Percentiles rank a stretch among this genome's conserved stretches.
Evolutionary conservation across 2,329 filamentous ascomycete genomes (phyloP).

Genomic region (Cadophora sp.): DNA sequence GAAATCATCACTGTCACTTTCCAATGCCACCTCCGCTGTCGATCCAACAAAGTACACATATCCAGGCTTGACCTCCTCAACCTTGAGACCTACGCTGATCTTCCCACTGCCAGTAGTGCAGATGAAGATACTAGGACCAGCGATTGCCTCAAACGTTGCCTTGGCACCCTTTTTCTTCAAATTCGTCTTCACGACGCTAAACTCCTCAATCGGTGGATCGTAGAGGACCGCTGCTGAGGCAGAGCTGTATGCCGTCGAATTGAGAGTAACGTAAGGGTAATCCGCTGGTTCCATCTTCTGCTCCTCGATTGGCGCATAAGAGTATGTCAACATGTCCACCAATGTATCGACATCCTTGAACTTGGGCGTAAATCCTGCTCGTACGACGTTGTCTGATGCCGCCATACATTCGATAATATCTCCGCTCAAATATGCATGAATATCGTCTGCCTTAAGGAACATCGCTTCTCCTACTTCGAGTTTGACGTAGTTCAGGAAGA

Average conservation of each 20-base stretch:
- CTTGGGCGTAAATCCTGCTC: constrained; percentile 96
- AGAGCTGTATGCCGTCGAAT: constrained; percentile 81
- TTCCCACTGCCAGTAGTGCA: constrained; percentile 84
- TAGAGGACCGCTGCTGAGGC: constrained; percentile 78
- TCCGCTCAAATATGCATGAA: constrained; percentile 91
- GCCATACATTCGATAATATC: constrained; percentile 99
- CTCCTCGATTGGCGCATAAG: constrained; percentile 90
- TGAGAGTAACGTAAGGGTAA: constrained; percentile 86
- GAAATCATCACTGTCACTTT: constrained; percentile 76
- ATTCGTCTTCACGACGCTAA: constrained; percentile 83
- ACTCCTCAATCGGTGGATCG: constrained; percentile 96
- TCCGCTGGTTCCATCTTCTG: constrained; percentile 90
- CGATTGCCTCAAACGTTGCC: constrained; percentile 85
- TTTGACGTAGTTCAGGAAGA: constrained; percentile 96
- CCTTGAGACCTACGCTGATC: constrained; percentile 85
- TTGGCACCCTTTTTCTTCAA: constrained; percentile 76
- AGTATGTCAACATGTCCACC: constrained; percentile 92
- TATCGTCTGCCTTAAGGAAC: constrained; percentile 95
- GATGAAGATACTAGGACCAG: constrained; percentile 91
- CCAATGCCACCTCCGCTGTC: constrained; percentile 81
- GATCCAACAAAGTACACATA: constrained; percentile 87
- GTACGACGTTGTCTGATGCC: constrained; percentile 96
- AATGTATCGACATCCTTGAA: constrained; percentile 96
- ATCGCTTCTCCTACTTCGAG: constrained; percentile 90
- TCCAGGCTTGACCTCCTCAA: constrained; percentile 74